phyloP scores from a whole-genome alignment of 2,329 filamentous ascomycete genomes.

The Dothidotthia symphoricarpi region DNA sequence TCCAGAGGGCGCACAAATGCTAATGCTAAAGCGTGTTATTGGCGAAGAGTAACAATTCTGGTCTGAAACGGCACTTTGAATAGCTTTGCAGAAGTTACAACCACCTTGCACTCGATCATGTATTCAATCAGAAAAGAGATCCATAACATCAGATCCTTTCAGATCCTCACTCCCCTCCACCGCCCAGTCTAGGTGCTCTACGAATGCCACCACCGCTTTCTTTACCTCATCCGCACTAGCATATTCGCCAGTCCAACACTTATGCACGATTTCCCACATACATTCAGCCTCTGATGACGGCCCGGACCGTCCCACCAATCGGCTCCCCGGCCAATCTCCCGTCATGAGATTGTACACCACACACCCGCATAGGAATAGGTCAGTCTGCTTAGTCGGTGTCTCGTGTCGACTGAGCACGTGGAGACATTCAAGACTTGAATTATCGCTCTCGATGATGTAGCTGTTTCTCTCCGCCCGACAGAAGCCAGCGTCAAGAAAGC shows the following conservation, averaged over 20 bases:
- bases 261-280: slow-evolving; percentile 4
- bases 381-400: slow-evolving; percentile 2
- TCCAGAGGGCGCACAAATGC: too few relatives aligned
- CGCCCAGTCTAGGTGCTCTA: slow-evolving; percentile 1
- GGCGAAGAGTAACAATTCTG: too few relatives aligned
- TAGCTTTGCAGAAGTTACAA: too few relatives aligned
- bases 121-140: too few relatives aligned
- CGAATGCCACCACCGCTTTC: slow-evolving; percentile 3
- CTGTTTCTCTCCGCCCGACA: background rate
- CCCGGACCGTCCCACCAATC: background rate
- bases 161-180: too few relatives aligned
- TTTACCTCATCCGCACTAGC: slow-evolving; percentile 2
- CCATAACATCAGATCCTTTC: too few relatives aligned
- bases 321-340: slow-evolving; percentile 1
- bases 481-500: slow-evolving; percentile 4
- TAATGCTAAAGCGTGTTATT: too few relatives aligned
- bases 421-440: background rate
- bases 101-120: too few relatives aligned
- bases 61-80: too few relatives aligned
- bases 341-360: slow-evolving; percentile 3
- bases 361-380: slow-evolving; percentile 3
- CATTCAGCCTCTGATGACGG: background rate
- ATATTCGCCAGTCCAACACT: slow-evolving; percentile 2
- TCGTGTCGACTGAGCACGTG: background rate
- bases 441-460: background rate